A percentile compares a stretch with the other conserved stretches of the same genome.
Evolutionary conservation across 1,284 basidiomycete genomes (phyloP).

Genomic region (Kalmanozyma brasiliensis): DNA sequence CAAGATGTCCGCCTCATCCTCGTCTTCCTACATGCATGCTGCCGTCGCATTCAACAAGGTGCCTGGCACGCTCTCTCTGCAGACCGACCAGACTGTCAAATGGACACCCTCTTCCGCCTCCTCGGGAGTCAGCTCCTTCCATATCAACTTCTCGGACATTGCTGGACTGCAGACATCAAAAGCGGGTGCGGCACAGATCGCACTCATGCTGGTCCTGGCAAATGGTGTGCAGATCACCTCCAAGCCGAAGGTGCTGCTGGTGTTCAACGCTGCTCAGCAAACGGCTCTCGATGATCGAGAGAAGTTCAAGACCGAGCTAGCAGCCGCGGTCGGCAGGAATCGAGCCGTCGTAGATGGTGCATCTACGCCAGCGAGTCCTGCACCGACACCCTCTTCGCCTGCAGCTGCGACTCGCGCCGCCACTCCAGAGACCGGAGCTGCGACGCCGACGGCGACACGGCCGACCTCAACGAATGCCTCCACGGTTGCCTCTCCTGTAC

Average conservation of each 20-base stretch:
- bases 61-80: conserved; percentile 49
- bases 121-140: conserved; percentile 39
- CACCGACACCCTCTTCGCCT: conserved; percentile 17
- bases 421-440: conserved; percentile 21
- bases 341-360: conserved; percentile 22
- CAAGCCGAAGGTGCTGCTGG: conserved; percentile 46
- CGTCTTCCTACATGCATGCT: conserved; percentile 43
- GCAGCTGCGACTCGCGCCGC: conserved; percentile 12
- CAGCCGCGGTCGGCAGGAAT: conserved; percentile 44
- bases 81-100: conserved; percentile 25
- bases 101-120: conserved; percentile 51
- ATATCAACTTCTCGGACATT: conserved; percentile 38
- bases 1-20: conserved; percentile 36
- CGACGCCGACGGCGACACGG: conserved; percentile 11
- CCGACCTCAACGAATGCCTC: conserved; percentile 11
- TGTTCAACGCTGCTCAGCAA: conserved; percentile 52
- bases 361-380: conserved; percentile 19
- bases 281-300: conserved; percentile 50
- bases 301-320: conserved; percentile 54
- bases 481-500: conserved; percentile 6
- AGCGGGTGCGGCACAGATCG: conserved; percentile 54
- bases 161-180: conserved; percentile 55
- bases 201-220: conserved; percentile 53
- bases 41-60: conserved; percentile 55
- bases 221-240: conserved; percentile 39